phyloP scores from a whole-genome alignment of 257 asterid genomes.

The Ophiorrhiza pumila region DNA sequence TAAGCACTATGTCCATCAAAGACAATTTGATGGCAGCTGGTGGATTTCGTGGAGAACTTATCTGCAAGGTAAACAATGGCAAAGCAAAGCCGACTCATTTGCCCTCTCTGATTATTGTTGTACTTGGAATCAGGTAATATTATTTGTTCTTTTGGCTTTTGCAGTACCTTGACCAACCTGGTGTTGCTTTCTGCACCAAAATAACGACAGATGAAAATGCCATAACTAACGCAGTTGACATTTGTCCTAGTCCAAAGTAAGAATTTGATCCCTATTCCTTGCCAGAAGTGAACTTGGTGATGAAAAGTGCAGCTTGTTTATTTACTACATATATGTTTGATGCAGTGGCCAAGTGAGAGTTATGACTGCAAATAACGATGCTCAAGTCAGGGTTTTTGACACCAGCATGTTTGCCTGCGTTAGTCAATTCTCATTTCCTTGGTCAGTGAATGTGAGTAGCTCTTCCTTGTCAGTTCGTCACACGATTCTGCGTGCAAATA shows the following conservation, averaged over 20 bases:
- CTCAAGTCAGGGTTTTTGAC: constrained; percentile 71
- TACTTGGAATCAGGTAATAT: neutral
- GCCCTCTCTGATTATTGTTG: neutral
- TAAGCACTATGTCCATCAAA: constrained; percentile 72
- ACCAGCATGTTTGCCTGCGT: constrained; percentile 45
- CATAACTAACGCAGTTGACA: constrained; percentile 77
- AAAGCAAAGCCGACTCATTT: too few species aligned
- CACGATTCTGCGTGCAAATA: neutral
- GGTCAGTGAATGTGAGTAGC: constrained; percentile 88
- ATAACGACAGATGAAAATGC: constrained; percentile 61
- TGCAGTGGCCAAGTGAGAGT: constrained; percentile 66
- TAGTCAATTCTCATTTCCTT: constrained; percentile 59
- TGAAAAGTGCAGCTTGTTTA: neutral
- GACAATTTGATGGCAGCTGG: constrained; percentile 79
- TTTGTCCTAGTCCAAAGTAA: constrained; percentile 44
- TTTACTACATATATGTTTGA: neutral
- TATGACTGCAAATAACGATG: constrained; percentile 76
- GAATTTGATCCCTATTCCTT: constrained; percentile 3
- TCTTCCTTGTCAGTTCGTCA: neutral
- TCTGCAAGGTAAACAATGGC: constrained; percentile 62
- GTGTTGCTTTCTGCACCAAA: constrained; percentile 69
- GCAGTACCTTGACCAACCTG: constrained; percentile 69
- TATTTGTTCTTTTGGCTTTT: neutral
- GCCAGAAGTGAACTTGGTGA: neutral
- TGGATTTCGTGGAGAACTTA: constrained; percentile 85